Percentiles rank a stretch among this genome's conserved stretches.
phyloP scores from a whole-genome alignment of 2,329 filamentous ascomycete species.

The Aureobasidium sp. region DNA sequence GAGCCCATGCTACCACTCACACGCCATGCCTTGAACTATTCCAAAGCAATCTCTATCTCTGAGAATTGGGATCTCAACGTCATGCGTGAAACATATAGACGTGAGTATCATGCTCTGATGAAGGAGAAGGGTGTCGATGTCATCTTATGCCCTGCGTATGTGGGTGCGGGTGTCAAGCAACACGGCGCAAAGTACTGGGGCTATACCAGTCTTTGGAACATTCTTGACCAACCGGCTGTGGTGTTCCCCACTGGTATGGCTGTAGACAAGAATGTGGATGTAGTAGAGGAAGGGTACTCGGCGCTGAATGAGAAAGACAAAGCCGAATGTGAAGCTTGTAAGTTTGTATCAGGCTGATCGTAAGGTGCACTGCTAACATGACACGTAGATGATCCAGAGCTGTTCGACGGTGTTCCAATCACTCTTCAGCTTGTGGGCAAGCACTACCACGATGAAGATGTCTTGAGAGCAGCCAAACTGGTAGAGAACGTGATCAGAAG shows the following conservation, averaged over 20 bases:
- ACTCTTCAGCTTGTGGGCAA: constrained; percentile 12
- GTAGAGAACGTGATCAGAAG: not conserved
- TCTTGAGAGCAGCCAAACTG: constrained; percentile 6
- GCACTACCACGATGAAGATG: constrained; percentile 12
- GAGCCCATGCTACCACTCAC: constrained; percentile 8
- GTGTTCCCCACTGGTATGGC: constrained; percentile 22
- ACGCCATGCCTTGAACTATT: not conserved
- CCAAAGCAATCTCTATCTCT: constrained; percentile 4
- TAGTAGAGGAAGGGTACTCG: not conserved
- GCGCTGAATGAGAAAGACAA: constrained; percentile 7
- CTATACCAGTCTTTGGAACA: constrained; percentile 9
- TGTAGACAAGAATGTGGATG: constrained; percentile 2
- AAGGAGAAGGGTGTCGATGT: constrained; percentile 28
- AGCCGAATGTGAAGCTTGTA: constrained; percentile 22
- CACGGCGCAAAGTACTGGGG: constrained; percentile 27
- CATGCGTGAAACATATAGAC: constrained; percentile 35
- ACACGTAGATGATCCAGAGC: not conserved
- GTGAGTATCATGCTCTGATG: constrained; percentile 28
- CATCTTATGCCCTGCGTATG: constrained; percentile 29
- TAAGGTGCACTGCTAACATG: not conserved
- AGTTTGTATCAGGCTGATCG: constrained; percentile 1
- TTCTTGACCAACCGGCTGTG: constrained; percentile 21
- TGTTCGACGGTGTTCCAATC: constrained; percentile 11
- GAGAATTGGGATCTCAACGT: constrained; percentile 11
- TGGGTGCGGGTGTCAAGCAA: constrained; percentile 28